Evolutionary conservation across 306 rosid species (phyloP), one percentile per base, ranked within the genome.

Genomic region (Casuarina equisetifolia): DNA sequence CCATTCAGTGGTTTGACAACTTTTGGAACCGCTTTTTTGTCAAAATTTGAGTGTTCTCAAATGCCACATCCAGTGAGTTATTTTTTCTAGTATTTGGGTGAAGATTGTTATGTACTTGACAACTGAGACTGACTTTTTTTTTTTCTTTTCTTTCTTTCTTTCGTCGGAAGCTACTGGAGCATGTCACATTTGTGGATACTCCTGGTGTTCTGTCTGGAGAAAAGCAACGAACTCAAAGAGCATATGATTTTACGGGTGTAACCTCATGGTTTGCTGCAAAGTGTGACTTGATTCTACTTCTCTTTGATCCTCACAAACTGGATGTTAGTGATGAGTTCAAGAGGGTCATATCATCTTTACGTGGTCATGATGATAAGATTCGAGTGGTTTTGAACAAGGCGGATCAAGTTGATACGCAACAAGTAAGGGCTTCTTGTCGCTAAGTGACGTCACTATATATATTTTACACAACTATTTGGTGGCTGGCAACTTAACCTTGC

Each of bases 221-320:
- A 76, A 95, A 95, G 88, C 99, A 95, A 81, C 85, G 99, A 70
- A 87, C 97, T 0, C 94, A 95, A 51, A 86, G 99, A 74, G 89
- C 92, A 39, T 95, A 95, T 52, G 96, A 95, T 69, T 95, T 95
- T 70, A 92, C 93, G 0, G 97, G 97, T 17, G 97, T 95, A 52
- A 95, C 97, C 40, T 92, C 99, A n/a, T 95, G 99, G 99, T 92
- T 95, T 88, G 99, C 99, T 82, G 86, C 97, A 0, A 95, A 92
- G 84, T 89, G 91, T 76, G 99, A 95, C 84, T 83, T 95, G 40
- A 92, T 95, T 76, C 88, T 95, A 11, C 99, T 95, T 77, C 35
- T 95, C 38, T 95, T 95, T 79, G 99, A 95, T 85, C 99, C 99
- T 78, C 96, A 95, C 84, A 95, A 95, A 70, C 98, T 95, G n/a